Evolutionary conservation across 2,329 filamentous ascomycete genomes (phyloP).

Genomic region (Aspergillus quadricinctus): DNA sequence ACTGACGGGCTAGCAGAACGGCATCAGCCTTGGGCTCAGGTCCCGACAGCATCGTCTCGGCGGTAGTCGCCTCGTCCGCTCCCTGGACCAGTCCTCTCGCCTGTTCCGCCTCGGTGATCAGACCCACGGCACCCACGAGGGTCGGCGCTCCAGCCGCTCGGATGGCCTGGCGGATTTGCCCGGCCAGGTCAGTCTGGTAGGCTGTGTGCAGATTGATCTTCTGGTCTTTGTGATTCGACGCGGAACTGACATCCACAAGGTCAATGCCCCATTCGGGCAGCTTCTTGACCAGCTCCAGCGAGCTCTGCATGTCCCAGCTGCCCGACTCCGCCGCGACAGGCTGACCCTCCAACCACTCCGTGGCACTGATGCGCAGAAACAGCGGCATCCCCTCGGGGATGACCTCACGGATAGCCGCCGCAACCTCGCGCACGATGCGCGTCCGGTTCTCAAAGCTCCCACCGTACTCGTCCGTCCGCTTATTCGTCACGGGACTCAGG

Average conservation of each 20-base stretch:
- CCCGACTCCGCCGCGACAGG: constrained; percentile 17
- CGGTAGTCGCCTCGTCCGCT: constrained; percentile 23
- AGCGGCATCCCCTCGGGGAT: constrained; percentile 66
- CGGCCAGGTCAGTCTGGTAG: constrained; percentile 49
- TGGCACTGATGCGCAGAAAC: constrained; percentile 65
- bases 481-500: constrained; percentile 64
- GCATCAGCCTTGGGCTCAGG: constrained; percentile 41
- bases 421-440: constrained; percentile 62
- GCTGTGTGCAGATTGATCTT: constrained; percentile 43
- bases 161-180: constrained; percentile 40
- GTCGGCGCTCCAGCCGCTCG: constrained; percentile 35
- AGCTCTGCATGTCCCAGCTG: constrained; percentile 40
- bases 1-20: constrained; percentile 51
- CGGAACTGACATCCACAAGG: constrained; percentile 44
- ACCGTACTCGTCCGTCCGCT: constrained; percentile 55
- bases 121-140: constrained; percentile 50
- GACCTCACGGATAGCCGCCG: constrained; percentile 54
- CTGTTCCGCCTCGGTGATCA: constrained; percentile 52
- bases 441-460: constrained; percentile 58
- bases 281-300: constrained; percentile 37
- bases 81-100: constrained; percentile 45
- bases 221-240: constrained; percentile 44
- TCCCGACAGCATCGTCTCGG: constrained; percentile 23
- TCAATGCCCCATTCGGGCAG: constrained; percentile 42
- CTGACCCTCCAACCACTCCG: constrained; percentile 64